phyloP scores from a whole-genome alignment of 768 basidiomycete genomes.

The Rubroboletus satanas region DNA sequence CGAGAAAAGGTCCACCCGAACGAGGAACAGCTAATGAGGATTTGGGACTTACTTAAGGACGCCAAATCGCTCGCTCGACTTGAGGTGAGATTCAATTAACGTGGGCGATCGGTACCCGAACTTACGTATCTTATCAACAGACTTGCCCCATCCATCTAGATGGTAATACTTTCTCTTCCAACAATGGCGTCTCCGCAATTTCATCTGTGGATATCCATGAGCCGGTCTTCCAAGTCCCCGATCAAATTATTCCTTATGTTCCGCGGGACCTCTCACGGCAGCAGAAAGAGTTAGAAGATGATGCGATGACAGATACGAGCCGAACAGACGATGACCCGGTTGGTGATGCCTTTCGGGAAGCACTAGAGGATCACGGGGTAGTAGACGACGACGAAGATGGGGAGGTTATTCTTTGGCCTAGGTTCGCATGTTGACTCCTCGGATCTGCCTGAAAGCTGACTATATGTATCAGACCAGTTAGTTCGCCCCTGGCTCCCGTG shows the following conservation, averaged over 20 bases:
- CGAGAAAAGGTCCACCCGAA: slow-evolving; percentile 74
- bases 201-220: slow-evolving; percentile 4
- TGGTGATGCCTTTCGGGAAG: slow-evolving; percentile 58
- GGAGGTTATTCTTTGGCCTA: slow-evolving; percentile 74
- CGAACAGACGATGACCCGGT: slow-evolving; percentile 76
- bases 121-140: slow-evolving; percentile 20
- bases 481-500: slow-evolving; percentile 15
- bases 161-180: slow-evolving; percentile 20
- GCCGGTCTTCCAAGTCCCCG: background rate
- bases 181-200: slow-evolving; percentile 3
- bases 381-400: slow-evolving; percentile 49
- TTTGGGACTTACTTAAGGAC: slow-evolving; percentile 78
- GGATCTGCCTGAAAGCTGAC: slow-evolving; percentile 6
- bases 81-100: slow-evolving; percentile 42
- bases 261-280: background rate
- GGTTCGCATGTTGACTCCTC: slow-evolving; percentile 34
- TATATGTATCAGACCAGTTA: slow-evolving; percentile 12
- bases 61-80: slow-evolving; percentile 54
- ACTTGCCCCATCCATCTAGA: slow-evolving; percentile 25
- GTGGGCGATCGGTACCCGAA: slow-evolving; percentile 3
- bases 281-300: slow-evolving; percentile 44
- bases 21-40: slow-evolving; percentile 92
- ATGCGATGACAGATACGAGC: slow-evolving; percentile 63
- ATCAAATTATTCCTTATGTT: slow-evolving; percentile 16
- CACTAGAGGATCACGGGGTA: slow-evolving; percentile 34